Evolutionary conservation across 208 protist species (phyloP), one percentile per base, ranked within the genome.

Genomic region (Wallacemonas sp.): DNA sequence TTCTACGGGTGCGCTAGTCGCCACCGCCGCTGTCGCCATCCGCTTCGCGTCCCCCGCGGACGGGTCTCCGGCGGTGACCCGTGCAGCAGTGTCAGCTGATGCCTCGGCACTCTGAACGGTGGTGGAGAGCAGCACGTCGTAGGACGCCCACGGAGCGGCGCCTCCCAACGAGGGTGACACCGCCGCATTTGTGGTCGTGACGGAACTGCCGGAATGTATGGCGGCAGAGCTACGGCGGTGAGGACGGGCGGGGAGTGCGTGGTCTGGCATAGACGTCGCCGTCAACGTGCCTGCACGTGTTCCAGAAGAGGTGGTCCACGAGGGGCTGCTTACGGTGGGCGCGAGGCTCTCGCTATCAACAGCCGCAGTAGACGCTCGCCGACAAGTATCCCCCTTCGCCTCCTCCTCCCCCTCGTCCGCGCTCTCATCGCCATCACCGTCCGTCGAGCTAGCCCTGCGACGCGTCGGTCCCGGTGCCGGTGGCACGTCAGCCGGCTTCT

Each of bases 241-340:
- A 13, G 50, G 32, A 4, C 13, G 10, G 15, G 8, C 17, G 5
- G 32, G 50, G 13, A 38, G 50, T n/a, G 12, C 5, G 9, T n/a
- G 26, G n/a, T 32, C 22, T 24, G 26, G 30, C 24, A 8, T 10
- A 9, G 50, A 57, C 9, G 50, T 41, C 12, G 50, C 2, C 13
- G 50, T 24, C 24, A 37, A 10, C 24, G 30, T 19, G 17, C 29
- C 50, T 9, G 13, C 50, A 32, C 29, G 5, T 17, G 29, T 10
- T 26, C 50, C 26, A 12, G 50, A 57, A 22, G 50, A 57, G 12
- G 26, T 39, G n/a, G 50, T 57, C 50, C 50, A 57, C 3, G 50
- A 57, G 3, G 50, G 50, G 50, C 29, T 57, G 30, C 50, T 57
- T 13, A 57, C 38, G 30, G 29, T 57, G n/a, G 50, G 45, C 5